These are phyloP conservation scores for Claviceps pazoutovae DNA, from an alignment of 2,329 filamentous ascomycete species.

Conservation along the genomic window DNA sequence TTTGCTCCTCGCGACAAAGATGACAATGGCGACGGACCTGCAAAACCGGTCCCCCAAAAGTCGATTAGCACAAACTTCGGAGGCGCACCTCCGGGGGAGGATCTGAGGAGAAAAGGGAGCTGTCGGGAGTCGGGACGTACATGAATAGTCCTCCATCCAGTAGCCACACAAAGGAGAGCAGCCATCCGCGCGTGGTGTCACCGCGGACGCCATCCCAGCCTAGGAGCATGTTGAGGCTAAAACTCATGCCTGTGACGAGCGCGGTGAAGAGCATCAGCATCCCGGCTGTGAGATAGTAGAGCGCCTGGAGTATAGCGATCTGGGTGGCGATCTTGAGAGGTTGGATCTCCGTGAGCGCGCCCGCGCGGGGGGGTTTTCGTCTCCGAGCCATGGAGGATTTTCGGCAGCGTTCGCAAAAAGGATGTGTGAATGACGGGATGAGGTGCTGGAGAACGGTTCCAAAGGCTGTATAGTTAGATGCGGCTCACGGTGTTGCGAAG, in stretches of 20 bases:
- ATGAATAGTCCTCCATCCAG: conserved; percentile 40
- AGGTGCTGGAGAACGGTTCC: not conserved
- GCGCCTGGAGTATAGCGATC: conserved; percentile 40
- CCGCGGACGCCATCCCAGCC: conserved; percentile 45
- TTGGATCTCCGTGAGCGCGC: conserved; percentile 46
- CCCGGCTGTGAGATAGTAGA: conserved; percentile 39
- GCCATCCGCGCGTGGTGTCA: conserved; percentile 48
- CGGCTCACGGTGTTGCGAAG: no score
- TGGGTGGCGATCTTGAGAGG: conserved; percentile 45
- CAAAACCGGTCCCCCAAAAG: not conserved
- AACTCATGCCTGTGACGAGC: conserved; percentile 41
- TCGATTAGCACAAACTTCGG: not conserved
- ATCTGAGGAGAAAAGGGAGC: not conserved
- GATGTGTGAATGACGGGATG: not conserved
- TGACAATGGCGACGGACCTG: conserved; percentile 70
- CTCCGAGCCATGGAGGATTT: conserved; percentile 36
- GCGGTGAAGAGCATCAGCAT: conserved; percentile 44
- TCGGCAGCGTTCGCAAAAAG: not conserved
- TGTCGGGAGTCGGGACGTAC: conserved; percentile 20
- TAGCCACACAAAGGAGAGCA: conserved; percentile 44
- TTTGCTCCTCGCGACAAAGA: conserved; percentile 78
- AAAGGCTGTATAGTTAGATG: no score
- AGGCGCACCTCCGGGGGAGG: no score
- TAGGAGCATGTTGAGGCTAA: conserved; percentile 40
- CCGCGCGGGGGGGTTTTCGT: conserved; percentile 42